Conservation (phyloP, 1,139 yeast genomes). For the Blastobotrys elegans region DNA sequence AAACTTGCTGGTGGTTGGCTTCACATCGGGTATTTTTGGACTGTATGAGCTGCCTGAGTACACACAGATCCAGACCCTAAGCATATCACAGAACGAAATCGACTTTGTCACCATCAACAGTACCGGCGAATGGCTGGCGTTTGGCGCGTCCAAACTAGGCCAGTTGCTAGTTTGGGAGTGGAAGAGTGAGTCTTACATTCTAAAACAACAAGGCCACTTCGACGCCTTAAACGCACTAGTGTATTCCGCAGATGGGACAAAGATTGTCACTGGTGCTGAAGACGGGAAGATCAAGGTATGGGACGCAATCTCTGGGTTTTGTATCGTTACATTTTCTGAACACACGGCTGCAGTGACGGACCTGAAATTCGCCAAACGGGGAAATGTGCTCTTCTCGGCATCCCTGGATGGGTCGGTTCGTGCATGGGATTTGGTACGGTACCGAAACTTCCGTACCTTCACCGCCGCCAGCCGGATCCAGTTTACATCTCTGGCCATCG, state of each 20-base stretch:
- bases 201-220: conserved; percentile 96
- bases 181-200: conserved; percentile 94
- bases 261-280: conserved; percentile 89
- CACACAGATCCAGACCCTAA: conserved; percentile 73
- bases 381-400: conserved; percentile 84
- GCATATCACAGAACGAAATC: conserved; percentile 89
- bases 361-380: conserved; percentile 77
- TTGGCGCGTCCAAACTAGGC: conserved; percentile 89
- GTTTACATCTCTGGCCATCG: conserved; percentile 86
- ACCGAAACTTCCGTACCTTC: conserved; percentile 89
- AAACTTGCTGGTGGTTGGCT: conserved; percentile 81
- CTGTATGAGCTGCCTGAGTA: conserved; percentile 83
- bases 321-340: conserved; percentile 85
- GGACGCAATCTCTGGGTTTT: conserved; percentile 92
- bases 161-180: conserved; percentile 95
- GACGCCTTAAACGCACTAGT: conserved; percentile 80
- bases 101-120: conserved; percentile 74
- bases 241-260: conserved; percentile 93
- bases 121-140: conserved; percentile 95
- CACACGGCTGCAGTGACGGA: conserved; percentile 88
- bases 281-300: conserved; percentile 96
- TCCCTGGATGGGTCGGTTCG: conserved; percentile 95
- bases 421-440: conserved; percentile 93
- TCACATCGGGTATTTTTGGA: conserved; percentile 84
- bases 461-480: conserved; percentile 88